These are phyloP conservation scores for Corchorus capsularis DNA, from an alignment of 345 rosid species.

Conservation along the genomic window DNA sequence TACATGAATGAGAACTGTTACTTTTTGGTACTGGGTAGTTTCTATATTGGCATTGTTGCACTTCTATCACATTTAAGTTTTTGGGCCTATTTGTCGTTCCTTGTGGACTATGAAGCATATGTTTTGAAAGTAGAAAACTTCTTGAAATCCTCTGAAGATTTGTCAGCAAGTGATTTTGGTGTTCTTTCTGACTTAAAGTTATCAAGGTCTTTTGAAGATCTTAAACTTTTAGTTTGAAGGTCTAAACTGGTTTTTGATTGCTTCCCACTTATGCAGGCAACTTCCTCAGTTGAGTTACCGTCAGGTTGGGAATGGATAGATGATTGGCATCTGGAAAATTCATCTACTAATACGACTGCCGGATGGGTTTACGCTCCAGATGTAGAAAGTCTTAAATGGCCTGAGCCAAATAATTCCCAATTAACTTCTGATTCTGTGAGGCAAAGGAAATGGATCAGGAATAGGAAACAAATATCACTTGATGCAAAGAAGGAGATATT, in stretches of 20 bases:
- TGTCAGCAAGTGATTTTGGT: neutral
- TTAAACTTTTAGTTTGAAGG: neutral
- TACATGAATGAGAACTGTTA: neutral
- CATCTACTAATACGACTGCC: slow-evolving; percentile 43
- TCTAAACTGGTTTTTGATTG: slow-evolving; percentile 11
- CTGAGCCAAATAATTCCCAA: slow-evolving; percentile 45
- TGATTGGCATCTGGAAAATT: slow-evolving; percentile 60
- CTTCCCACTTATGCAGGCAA: slow-evolving; percentile 33
- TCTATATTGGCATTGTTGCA: neutral
- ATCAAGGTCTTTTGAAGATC: neutral
- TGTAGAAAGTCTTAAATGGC: slow-evolving; percentile 60
- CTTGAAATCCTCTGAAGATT: neutral
- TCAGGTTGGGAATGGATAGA: slow-evolving; percentile 61
- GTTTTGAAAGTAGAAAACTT: neutral
- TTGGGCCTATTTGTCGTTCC: neutral
- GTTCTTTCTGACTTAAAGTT: neutral
- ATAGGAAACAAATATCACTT: slow-evolving; percentile 38
- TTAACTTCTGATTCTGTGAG: slow-evolving; percentile 51
- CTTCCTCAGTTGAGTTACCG: slow-evolving; percentile 38
- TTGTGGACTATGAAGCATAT: neutral
- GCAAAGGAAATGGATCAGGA: slow-evolving; percentile 72
- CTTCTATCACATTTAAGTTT: neutral
- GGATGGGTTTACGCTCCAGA: slow-evolving; percentile 76
- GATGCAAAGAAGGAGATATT: slow-evolving; percentile 45
- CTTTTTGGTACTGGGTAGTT: neutral